Conservation (phyloP, 2,329 filamentous ascomycete species). For the Xylariaceae sp. region DNA sequence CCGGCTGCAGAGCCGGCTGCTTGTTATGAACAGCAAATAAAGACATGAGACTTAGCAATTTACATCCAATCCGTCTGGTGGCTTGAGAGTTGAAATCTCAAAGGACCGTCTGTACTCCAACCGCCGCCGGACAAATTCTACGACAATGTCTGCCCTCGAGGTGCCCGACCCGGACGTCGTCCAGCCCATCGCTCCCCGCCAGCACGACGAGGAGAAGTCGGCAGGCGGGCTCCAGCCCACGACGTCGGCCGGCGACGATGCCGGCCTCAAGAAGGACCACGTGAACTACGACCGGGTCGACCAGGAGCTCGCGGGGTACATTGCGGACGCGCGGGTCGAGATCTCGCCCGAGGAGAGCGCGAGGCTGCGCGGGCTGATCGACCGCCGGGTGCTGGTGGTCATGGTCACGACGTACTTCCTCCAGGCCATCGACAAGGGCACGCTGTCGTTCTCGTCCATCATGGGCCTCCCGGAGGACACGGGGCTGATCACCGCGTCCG, state of each 20-base stretch:
- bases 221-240: conserved; percentile 24
- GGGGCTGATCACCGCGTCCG: conserved; percentile 33
- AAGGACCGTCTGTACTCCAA: not conserved
- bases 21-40: no score
- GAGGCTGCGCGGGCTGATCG: conserved; percentile 57
- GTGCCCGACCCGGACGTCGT: conserved; percentile 19
- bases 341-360: conserved; percentile 54
- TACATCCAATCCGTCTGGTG: no score
- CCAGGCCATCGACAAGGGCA: conserved; percentile 62
- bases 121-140: not conserved
- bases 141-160: conserved; percentile 21
- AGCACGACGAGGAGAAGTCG: conserved; percentile 15
- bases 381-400: conserved; percentile 57
- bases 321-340: conserved; percentile 44
- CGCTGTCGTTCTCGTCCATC: conserved; percentile 56
- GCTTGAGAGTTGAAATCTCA: no score
- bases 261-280: conserved; percentile 41
- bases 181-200: conserved; percentile 12
- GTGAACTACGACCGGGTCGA: conserved; percentile 50
- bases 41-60: no score
- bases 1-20: no score
- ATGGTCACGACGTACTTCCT: conserved; percentile 72
- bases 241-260: conserved; percentile 22
- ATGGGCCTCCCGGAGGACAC: conserved; percentile 52
- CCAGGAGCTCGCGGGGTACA: conserved; percentile 64